Conservation (phyloP, 2,329 filamentous ascomycete genomes). For the Trichoderma cornu-damae region DNA sequence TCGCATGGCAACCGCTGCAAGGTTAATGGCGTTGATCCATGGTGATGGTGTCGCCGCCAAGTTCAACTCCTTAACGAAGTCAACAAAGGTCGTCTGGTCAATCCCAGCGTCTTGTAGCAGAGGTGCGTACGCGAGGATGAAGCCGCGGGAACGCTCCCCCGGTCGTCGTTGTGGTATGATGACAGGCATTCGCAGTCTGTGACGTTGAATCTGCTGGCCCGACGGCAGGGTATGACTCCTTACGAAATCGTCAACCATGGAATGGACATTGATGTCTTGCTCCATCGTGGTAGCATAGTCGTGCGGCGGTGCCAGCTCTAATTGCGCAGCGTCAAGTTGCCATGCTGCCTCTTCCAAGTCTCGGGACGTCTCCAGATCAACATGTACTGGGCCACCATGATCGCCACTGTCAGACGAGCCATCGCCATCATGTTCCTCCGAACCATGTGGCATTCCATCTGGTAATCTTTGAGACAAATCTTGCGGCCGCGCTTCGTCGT, state of each 20-base stretch:
- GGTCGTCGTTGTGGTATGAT: constrained; percentile 50
- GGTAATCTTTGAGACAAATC: neutral
- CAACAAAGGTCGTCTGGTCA: constrained; percentile 43
- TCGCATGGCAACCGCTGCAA: constrained; percentile 36
- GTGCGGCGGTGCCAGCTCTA: constrained; percentile 14
- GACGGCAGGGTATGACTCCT: constrained; percentile 2
- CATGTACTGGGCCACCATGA: neutral
- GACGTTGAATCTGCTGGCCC: neutral
- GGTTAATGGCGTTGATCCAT: constrained; percentile 38
- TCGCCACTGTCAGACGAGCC: neutral
- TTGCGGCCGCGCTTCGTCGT: neutral
- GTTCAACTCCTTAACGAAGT: constrained; percentile 45
- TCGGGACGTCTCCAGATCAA: constrained; percentile 1
- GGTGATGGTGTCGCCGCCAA: constrained; percentile 33
- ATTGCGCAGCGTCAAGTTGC: constrained; percentile 20
- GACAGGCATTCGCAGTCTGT: constrained; percentile 39
- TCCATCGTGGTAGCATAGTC: constrained; percentile 17
- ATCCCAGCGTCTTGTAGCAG: constrained; percentile 43
- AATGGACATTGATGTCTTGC: constrained; percentile 6
- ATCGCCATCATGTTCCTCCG: neutral
- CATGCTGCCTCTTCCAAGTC: constrained; percentile 19
- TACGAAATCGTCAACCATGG: constrained; percentile 16
- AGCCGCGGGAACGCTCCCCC: constrained; percentile 43
- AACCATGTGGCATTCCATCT: neutral
- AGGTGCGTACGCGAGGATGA: constrained; percentile 50